Evolutionary conservation across 495 filamentous ascomycete species (phyloP).

Genomic region (Melanomma pulvis-pyrius): DNA sequence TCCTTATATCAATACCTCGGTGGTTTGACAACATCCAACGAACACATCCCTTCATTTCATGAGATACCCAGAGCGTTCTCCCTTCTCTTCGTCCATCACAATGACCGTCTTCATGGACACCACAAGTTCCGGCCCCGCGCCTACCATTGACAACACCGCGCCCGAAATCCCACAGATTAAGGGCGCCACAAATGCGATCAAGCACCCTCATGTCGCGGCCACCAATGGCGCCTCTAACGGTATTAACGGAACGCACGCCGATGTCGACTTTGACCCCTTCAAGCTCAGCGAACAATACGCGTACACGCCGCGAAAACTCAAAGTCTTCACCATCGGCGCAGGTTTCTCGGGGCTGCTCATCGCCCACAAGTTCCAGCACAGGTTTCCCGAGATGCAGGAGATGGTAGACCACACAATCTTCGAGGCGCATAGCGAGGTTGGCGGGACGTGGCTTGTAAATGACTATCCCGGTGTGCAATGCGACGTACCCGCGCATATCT

Average conservation of each 20-base stretch:
- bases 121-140: neutral
- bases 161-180: neutral
- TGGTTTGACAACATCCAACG: neutral
- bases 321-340: constrained; percentile 6
- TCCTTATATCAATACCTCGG: neutral
- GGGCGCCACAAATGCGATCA: neutral
- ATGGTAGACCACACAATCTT: constrained; percentile 8
- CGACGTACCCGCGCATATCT: neutral
- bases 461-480: constrained; percentile 2
- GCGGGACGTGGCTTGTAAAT: constrained; percentile 3
- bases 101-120: neutral
- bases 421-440: constrained; percentile 4
- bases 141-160: neutral
- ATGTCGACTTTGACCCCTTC: constrained; percentile 3
- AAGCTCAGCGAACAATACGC: constrained; percentile 5
- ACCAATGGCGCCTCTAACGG: neutral
- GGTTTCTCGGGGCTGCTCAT: constrained; percentile 5
- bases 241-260: neutral
- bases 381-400: constrained; percentile 2
- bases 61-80: neutral
- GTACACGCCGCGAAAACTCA: constrained; percentile 6
- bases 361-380: constrained; percentile 9
- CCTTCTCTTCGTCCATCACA: neutral
- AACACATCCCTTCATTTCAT: neutral
- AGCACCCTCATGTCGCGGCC: neutral